Percentiles rank a stretch among this genome's conserved stretches.
Conservation (phyloP, 2,329 filamentous ascomycete species). For the Daldinia eschscholtzii region DNA sequence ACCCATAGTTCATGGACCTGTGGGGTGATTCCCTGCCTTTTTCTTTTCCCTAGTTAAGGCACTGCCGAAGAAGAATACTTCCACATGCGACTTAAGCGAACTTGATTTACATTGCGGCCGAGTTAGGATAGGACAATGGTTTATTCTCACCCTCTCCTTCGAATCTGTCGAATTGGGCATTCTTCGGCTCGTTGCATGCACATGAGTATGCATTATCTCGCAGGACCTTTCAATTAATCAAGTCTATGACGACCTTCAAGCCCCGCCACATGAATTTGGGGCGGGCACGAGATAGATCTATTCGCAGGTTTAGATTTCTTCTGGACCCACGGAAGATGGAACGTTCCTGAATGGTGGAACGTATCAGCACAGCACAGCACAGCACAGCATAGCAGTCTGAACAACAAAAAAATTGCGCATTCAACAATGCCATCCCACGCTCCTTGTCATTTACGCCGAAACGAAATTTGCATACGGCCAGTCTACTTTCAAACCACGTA, state of each 20-base stretch:
- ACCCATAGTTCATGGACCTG: slow-evolving; percentile 16
- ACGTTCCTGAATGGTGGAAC: slow-evolving; percentile 14
- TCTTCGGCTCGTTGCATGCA: slow-evolving; percentile 10
- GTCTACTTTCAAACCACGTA: slow-evolving; percentile 6
- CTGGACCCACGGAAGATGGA: slow-evolving; percentile 27
- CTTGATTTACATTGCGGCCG: not conserved
- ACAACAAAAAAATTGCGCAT: slow-evolving; percentile 24
- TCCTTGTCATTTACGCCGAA: slow-evolving; percentile 11
- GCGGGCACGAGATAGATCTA: slow-evolving; percentile 12
- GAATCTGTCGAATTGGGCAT: not conserved
- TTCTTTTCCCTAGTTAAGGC: slow-evolving; percentile 22
- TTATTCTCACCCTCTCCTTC: not conserved
- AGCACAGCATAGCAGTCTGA: slow-evolving; percentile 4
- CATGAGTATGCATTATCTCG: slow-evolving; percentile 38
- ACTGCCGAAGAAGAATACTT: slow-evolving; percentile 21
- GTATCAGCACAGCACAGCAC: slow-evolving; percentile 4
- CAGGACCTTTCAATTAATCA: slow-evolving; percentile 22
- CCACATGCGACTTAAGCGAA: slow-evolving; percentile 1
- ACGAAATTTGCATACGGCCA: slow-evolving; percentile 9
- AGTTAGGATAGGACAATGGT: not conserved
- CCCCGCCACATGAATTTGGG: slow-evolving; percentile 14
- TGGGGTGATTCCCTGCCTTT: slow-evolving; percentile 23
- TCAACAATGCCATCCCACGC: slow-evolving; percentile 23
- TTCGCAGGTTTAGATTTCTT: slow-evolving; percentile 10
- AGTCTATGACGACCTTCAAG: slow-evolving; percentile 6